phyloP scores from a whole-genome alignment of 345 rosid genomes.

The Zanthoxylum bungeanum region DNA sequence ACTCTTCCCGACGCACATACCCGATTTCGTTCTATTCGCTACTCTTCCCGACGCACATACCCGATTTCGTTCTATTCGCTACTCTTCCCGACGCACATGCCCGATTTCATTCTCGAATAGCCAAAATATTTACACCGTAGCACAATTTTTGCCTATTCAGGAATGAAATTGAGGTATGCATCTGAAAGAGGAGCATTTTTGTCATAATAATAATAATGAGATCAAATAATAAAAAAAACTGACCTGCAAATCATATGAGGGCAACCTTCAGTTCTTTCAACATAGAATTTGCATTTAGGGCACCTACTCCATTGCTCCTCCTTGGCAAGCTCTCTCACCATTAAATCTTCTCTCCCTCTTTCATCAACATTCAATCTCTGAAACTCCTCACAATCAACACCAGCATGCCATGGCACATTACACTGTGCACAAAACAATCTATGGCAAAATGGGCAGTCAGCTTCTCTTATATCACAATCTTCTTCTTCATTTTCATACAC shows the following conservation, averaged over 20 bases:
- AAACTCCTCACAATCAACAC: conserved; percentile 31
- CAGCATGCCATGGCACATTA: conserved; percentile 41
- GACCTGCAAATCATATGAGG: conserved; percentile 51
- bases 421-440: conserved; percentile 51
- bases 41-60: no score
- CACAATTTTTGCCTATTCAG: no score
- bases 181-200: no score
- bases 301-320: conserved; percentile 46
- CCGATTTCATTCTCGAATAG: no score
- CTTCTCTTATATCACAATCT: conserved; percentile 35
- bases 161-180: no score
- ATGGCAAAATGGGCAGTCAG: conserved; percentile 66
- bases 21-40: no score
- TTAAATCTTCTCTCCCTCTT: conserved; percentile 37
- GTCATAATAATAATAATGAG: neutral
- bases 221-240: neutral
- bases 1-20: no score
- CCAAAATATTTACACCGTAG: no score
- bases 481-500: conserved; percentile 28
- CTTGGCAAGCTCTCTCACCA: conserved; percentile 37
- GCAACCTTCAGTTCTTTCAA: conserved; percentile 41
- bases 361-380: conserved; percentile 37
- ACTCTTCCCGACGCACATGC: no score
- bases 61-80: no score
- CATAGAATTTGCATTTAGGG: conserved; percentile 39